These are phyloP conservation scores for Xylariomycetidae sp. DNA, from an alignment of 2,329 filamentous ascomycete species.

Conservation along the genomic window DNA sequence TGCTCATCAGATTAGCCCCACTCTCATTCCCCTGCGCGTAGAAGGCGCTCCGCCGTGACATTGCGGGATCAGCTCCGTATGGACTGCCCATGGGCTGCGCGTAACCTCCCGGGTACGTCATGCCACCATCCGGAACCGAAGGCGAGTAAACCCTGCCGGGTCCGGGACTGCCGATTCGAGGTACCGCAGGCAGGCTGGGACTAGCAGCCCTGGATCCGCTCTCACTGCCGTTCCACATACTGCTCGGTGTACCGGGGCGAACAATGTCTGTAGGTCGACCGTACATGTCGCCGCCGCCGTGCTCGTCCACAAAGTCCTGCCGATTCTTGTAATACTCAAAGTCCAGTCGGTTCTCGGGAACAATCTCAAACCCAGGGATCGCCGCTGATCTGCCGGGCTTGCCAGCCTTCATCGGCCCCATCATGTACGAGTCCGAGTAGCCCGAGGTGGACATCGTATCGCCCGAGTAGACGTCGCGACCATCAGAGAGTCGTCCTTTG, in stretches of 20 bases:
- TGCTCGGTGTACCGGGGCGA: conserved; percentile 56
- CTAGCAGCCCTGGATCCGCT: conserved; percentile 44
- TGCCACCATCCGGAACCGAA: conserved; percentile 16
- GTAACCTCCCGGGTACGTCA: conserved; percentile 21
- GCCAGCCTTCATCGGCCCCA: conserved; percentile 67
- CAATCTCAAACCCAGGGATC: conserved; percentile 78
- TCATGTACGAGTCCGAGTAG: conserved; percentile 74
- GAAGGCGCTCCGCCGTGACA: conserved; percentile 35
- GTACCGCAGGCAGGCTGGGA: conserved; percentile 31
- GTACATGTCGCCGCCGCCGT: conserved; percentile 69
- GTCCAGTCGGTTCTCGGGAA: conserved; percentile 79
- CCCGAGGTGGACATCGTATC: conserved; percentile 57
- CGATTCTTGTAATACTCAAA: conserved; percentile 90
- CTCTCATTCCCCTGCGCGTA: conserved; percentile 49
- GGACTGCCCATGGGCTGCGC: conserved; percentile 17
- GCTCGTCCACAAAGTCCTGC: conserved; percentile 79
- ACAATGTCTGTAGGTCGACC: conserved; percentile 54
- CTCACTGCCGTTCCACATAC: conserved; percentile 39
- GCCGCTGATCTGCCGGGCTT: conserved; percentile 40
- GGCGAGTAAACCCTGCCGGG: conserved; percentile 19
- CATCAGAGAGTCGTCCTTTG: conserved; percentile 68
- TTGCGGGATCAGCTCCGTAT: conserved; percentile 20
- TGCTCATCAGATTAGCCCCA: conserved; percentile 44
- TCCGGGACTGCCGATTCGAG: conserved; percentile 21
- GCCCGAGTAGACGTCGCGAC: conserved; percentile 51